Evolutionary conservation across 2,329 filamentous ascomycete species (phyloP).

Genomic region (Xylaria digitata): DNA sequence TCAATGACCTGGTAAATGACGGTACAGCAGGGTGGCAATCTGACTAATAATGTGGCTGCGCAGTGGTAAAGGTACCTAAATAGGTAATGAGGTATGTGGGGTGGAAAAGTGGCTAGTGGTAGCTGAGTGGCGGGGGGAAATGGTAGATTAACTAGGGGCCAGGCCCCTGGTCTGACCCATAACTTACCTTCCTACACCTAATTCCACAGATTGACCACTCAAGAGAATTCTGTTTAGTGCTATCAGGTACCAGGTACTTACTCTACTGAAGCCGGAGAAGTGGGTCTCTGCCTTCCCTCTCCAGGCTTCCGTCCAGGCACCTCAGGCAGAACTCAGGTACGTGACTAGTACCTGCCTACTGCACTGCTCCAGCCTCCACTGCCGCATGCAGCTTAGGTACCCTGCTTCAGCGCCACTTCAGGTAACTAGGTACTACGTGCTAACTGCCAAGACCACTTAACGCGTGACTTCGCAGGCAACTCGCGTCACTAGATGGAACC

Average conservation of each 20-base stretch:
- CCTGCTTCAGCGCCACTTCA: no score
- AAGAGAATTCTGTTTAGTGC: no score
- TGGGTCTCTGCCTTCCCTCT: slow-evolving; percentile 4
- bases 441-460: slow-evolving; percentile 45
- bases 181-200: no score
- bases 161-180: no score
- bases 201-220: no score
- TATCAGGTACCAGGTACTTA: background rate
- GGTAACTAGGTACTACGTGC: background rate
- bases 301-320: no score
- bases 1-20: slow-evolving; percentile 1
- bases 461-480: slow-evolving; percentile 49
- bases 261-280: slow-evolving; percentile 1
- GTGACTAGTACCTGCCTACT: no score
- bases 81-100: background rate
- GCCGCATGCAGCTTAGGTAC: slow-evolving; percentile 15
- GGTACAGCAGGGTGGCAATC: background rate
- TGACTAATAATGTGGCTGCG: slow-evolving; percentile 22
- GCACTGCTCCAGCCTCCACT: background rate
- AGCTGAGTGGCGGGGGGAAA: no score
- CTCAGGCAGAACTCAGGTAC: no score
- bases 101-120: no score
- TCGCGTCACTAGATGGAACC: slow-evolving; percentile 46
- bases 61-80: background rate
- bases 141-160: no score